Evolutionary conservation across 2,329 filamentous ascomycete species (phyloP).

Genomic region (Arachnomyces sp.): DNA sequence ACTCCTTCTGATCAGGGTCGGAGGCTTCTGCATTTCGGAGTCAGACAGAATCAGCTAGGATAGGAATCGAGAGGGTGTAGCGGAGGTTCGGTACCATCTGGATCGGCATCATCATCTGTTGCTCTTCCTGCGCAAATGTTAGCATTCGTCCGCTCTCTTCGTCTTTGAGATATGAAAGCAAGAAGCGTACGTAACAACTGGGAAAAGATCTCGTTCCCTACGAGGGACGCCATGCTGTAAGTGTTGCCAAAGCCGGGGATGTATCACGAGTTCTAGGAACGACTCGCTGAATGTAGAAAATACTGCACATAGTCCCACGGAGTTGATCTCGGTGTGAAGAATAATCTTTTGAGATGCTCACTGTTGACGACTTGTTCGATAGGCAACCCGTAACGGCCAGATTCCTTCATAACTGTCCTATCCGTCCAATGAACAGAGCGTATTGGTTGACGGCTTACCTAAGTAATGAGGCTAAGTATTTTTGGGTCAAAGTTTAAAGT

Average conservation of each 20-base stretch:
- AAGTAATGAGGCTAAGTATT: too few species aligned
- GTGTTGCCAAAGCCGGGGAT: constrained; percentile 15
- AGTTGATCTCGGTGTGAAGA: not conserved
- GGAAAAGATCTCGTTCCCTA: constrained; percentile 28
- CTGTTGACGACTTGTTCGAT: too few species aligned
- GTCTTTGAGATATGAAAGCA: not conserved
- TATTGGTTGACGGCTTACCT: too few species aligned
- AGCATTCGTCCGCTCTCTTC: not conserved
- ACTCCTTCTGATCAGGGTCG: constrained; percentile 85
- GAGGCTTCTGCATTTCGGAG: constrained; percentile 46
- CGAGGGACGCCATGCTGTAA: constrained; percentile 28
- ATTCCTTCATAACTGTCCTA: not conserved
- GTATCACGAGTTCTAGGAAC: constrained; percentile 24
- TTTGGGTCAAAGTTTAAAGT: too few species aligned
- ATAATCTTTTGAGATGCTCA: not conserved
- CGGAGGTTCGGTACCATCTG: constrained; percentile 11
- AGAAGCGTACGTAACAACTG: constrained; percentile 29
- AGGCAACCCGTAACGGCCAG: not conserved
- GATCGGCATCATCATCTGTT: constrained; percentile 12
- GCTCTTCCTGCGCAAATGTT: constrained; percentile 6
- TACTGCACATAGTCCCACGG: constrained; percentile 30
- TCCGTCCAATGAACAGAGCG: too few species aligned
- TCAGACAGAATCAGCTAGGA: constrained; percentile 17
- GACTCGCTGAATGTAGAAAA: constrained; percentile 24
- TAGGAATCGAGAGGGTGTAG: not conserved